These are phyloP conservation scores for Prunus fruticosa DNA, from an alignment of 306 rosid species.

Conservation along the genomic window DNA sequence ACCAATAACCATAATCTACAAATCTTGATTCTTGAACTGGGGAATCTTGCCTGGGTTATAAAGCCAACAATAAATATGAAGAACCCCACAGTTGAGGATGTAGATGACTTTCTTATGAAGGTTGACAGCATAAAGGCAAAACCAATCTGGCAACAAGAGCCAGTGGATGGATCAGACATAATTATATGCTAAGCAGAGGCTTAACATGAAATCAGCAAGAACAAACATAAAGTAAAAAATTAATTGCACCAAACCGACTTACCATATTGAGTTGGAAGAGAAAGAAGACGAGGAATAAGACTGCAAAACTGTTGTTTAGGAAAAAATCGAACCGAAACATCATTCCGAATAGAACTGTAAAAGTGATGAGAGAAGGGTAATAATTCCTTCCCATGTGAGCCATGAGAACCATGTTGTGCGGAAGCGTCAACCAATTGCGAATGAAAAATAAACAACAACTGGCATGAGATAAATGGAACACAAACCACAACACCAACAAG, in stretches of 20 bases:
- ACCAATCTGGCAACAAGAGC: slow-evolving; percentile 55
- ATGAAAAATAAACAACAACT: no score
- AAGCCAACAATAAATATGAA: slow-evolving; percentile 62
- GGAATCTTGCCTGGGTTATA: slow-evolving; percentile 70
- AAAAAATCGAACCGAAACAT: slow-evolving; percentile 77
- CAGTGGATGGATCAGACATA: slow-evolving; percentile 1
- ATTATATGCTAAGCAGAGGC: neutral
- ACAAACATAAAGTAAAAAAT: slow-evolving; percentile 1
- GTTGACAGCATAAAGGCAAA: slow-evolving; percentile 82
- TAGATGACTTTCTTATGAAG: slow-evolving; percentile 74
- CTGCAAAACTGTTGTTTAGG: slow-evolving; percentile 59
- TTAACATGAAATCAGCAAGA: slow-evolving; percentile 7
- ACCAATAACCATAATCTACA: slow-evolving; percentile 7
- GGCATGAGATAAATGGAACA: no score
- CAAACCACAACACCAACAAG: no score
- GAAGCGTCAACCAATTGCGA: no score
- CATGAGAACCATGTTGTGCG: slow-evolving; percentile 96
- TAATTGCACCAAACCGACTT: slow-evolving; percentile 24
- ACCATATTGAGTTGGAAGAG: slow-evolving; percentile 92
- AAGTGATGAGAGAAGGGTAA: slow-evolving; percentile 61
- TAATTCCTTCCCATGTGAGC: slow-evolving; percentile 79
- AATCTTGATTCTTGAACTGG: slow-evolving; percentile 10
- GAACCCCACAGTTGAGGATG: slow-evolving; percentile 78
- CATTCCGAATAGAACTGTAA: slow-evolving; percentile 86
- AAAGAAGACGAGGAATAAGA: slow-evolving; percentile 67